Evolutionary conservation across 2,329 filamentous ascomycete genomes (phyloP).

Genomic region (Chaetomium olivaceum): DNA sequence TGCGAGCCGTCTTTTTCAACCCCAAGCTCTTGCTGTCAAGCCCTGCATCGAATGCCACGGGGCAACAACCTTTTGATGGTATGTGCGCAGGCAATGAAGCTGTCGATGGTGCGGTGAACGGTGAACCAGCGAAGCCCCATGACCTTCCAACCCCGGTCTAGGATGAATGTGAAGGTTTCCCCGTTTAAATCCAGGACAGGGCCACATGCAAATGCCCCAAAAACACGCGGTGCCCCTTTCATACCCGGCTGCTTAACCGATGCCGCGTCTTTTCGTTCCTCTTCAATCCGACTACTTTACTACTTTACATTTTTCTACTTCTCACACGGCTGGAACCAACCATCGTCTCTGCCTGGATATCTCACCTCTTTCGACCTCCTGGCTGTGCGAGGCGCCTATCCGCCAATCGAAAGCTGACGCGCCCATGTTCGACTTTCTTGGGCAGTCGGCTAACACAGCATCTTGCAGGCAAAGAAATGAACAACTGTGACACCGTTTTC

Average conservation of each 20-base stretch:
- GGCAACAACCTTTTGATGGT: neutral
- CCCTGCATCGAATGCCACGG: neutral
- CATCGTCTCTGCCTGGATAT: neutral
- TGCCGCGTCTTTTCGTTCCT: slow-evolving; percentile 21
- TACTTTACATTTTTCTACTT: neutral
- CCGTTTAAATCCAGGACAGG: slow-evolving; percentile 25
- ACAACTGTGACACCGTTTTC: neutral
- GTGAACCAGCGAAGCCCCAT: slow-evolving; percentile 13
- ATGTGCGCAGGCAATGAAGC: slow-evolving; percentile 6
- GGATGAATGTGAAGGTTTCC: slow-evolving; percentile 24
- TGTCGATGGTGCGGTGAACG: slow-evolving; percentile 4
- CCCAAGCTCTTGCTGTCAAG: neutral
- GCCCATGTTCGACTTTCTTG: neutral
- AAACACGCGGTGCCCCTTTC: slow-evolving; percentile 20
- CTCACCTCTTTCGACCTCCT: neutral
- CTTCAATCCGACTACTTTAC: neutral
- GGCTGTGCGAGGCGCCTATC: neutral
- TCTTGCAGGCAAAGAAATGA: neutral
- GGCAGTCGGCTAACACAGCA: neutral
- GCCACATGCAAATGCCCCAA: slow-evolving; percentile 13
- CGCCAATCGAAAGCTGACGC: neutral
- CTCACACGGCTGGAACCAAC: neutral
- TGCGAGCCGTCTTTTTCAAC: neutral
- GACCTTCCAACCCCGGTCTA: slow-evolving; percentile 24
- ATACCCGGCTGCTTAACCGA: slow-evolving; percentile 26